These are phyloP conservation scores for Pythium diclinum DNA, from an alignment of 352 stramenopile genomes.

Conservation along the genomic window DNA sequence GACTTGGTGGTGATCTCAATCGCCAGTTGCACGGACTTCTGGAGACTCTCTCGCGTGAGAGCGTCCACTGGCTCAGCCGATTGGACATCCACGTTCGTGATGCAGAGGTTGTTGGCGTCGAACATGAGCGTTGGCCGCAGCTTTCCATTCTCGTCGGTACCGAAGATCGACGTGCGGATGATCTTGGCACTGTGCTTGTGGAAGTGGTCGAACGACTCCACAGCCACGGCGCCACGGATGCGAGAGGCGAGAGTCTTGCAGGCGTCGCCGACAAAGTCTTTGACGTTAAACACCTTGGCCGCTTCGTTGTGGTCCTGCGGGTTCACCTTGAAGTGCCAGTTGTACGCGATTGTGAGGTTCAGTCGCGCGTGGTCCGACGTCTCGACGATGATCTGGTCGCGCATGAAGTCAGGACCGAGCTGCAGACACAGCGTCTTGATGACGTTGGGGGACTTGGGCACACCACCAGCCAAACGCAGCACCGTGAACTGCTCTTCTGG, in stretches of 20 bases:
- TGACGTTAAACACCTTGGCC: conserved; percentile 77
- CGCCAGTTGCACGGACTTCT: conserved; percentile 80
- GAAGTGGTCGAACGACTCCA: conserved; percentile 78
- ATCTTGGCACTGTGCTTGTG: conserved; percentile 81
- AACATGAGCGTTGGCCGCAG: conserved; percentile 58
- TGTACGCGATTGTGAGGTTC: conserved; percentile 79
- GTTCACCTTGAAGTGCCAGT: conserved; percentile 78
- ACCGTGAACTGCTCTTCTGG: conserved; percentile 83
- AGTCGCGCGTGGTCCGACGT: conserved; percentile 75
- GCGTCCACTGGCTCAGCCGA: conserved; percentile 73
- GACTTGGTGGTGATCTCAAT: conserved; percentile 87
- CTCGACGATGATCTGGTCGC: conserved; percentile 80
- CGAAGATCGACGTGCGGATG: conserved; percentile 80
- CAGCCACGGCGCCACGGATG: conserved; percentile 68
- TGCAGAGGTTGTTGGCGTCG: conserved; percentile 69
- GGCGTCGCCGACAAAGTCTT: conserved; percentile 76
- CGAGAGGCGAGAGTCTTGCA: conserved; percentile 79
- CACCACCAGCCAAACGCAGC: conserved; percentile 59
- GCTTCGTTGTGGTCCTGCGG: conserved; percentile 45
- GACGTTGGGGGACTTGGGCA: conserved; percentile 74
- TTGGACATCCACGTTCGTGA: conserved; percentile 84
- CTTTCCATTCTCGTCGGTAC: conserved; percentile 51
- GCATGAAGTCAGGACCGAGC: conserved; percentile 82
- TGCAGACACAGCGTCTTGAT: conserved; percentile 79
- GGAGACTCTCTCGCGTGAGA: conserved; percentile 67